These are phyloP conservation scores for Fraxinus anomala DNA, from an alignment of 257 asterid genomes.

Conservation along the genomic window DNA sequence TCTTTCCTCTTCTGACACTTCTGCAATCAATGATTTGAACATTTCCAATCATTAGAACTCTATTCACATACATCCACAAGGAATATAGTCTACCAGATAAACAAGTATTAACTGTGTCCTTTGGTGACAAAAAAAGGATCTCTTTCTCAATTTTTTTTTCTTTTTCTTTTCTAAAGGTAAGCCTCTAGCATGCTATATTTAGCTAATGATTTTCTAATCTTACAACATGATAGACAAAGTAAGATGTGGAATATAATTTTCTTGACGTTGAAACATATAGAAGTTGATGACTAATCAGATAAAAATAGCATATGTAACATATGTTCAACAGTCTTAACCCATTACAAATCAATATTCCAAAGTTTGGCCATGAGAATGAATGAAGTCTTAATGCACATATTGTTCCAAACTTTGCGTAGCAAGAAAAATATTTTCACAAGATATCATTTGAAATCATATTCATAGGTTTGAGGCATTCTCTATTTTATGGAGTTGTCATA, in stretches of 20 bases:
- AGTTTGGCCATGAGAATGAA: constrained; percentile 5
- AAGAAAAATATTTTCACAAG: background rate
- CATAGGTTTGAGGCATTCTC: background rate
- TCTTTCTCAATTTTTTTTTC: background rate
- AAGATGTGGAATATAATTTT: too few relatives aligned
- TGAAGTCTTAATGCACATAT: background rate
- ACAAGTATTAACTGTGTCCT: background rate
- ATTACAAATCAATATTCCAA: background rate
- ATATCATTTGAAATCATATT: background rate
- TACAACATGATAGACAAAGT: background rate
- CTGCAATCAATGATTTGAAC: constrained; percentile 45
- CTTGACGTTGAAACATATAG: background rate
- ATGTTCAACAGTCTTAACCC: background rate
- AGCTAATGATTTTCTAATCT: background rate
- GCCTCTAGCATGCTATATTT: constrained; percentile 13
- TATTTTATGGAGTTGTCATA: background rate
- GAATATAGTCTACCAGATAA: background rate
- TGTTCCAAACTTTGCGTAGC: too few relatives aligned
- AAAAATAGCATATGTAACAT: constrained; percentile 1
- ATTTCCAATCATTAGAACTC: constrained; percentile 22
- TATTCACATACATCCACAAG: constrained; percentile 10
- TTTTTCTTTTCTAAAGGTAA: background rate
- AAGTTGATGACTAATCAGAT: background rate
- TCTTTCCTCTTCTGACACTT: constrained; percentile 71
- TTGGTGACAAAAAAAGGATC: background rate